Conservation (phyloP, 306 rosid genomes). For the Neltuma alba region DNA sequence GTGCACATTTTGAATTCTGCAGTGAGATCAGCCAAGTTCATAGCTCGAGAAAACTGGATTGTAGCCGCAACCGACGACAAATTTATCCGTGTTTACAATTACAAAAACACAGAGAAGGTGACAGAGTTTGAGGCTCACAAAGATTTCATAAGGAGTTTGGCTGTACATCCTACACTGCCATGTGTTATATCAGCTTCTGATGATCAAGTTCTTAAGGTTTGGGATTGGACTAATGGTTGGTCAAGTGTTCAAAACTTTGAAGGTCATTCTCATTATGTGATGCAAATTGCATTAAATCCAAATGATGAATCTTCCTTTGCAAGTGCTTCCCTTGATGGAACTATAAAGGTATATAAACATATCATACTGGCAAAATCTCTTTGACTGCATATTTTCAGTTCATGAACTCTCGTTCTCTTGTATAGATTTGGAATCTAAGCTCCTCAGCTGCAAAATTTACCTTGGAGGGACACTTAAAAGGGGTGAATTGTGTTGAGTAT, state of each 20-base stretch:
- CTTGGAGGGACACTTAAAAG: constrained; percentile 64
- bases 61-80: constrained; percentile 57
- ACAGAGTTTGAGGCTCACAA: constrained; percentile 57
- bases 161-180: constrained; percentile 61
- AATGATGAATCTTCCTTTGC: constrained; percentile 45
- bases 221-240: constrained; percentile 74
- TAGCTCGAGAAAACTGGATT: constrained; percentile 57
- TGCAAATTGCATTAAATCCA: constrained; percentile 63
- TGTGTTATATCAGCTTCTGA: constrained; percentile 63
- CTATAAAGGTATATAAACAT: constrained; percentile 60
- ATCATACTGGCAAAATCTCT: not conserved
- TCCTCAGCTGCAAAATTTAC: constrained; percentile 54
- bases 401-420: not conserved
- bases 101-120: constrained; percentile 44
- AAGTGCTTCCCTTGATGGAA: constrained; percentile 65
- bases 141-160: constrained; percentile 64
- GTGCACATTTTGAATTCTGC: constrained; percentile 29
- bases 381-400: not conserved
- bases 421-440: constrained; percentile 58
- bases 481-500: constrained; percentile 60
- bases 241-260: constrained; percentile 43
- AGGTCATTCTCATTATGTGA: constrained; percentile 73
- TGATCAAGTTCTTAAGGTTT: constrained; percentile 56
- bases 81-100: constrained; percentile 51
- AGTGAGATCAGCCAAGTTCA: constrained; percentile 77